A percentile compares a stretch with the other conserved stretches of the same genome.
Evolutionary conservation across 495 filamentous ascomycete genomes (phyloP).

Genomic region (Podospora didyma): DNA sequence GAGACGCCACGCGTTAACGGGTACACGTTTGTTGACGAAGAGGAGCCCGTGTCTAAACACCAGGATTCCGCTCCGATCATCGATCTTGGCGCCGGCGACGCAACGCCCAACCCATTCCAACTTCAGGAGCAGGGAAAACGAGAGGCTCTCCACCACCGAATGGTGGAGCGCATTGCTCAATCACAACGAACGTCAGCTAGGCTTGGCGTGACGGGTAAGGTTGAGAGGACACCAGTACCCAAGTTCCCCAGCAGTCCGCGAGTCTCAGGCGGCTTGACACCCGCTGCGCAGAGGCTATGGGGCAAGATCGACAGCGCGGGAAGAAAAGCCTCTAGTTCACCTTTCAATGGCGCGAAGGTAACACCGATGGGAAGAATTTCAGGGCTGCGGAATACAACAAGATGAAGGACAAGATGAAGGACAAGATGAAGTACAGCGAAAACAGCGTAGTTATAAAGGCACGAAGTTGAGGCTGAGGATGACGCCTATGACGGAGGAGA

Average conservation of each 20-base stretch:
- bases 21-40: constrained; percentile 91
- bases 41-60: constrained; percentile 43
- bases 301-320: constrained; percentile 57
- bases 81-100: constrained; percentile 55
- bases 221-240: constrained; percentile 59
- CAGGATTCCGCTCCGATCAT: constrained; percentile 25
- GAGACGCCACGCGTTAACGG: constrained; percentile 89
- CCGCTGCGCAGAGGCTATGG: constrained; percentile 77
- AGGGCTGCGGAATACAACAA: constrained; percentile 19
- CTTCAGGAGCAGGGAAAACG: constrained; percentile 71
- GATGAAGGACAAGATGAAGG: background rate
- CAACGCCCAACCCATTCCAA: constrained; percentile 75
- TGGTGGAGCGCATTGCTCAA: constrained; percentile 82
- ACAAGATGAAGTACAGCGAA: background rate
- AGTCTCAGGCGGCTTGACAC: constrained; percentile 60
- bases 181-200: constrained; percentile 55
- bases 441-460: too few species aligned
- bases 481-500: background rate
- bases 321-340: constrained; percentile 43
- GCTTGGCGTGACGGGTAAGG: constrained; percentile 49
- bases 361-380: constrained; percentile 23
- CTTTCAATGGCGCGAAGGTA: constrained; percentile 37
- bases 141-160: constrained; percentile 80
- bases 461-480: background rate
- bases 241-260: constrained; percentile 74